Conservation (phyloP, 345 rosid genomes). For the Combretum micranthum region DNA sequence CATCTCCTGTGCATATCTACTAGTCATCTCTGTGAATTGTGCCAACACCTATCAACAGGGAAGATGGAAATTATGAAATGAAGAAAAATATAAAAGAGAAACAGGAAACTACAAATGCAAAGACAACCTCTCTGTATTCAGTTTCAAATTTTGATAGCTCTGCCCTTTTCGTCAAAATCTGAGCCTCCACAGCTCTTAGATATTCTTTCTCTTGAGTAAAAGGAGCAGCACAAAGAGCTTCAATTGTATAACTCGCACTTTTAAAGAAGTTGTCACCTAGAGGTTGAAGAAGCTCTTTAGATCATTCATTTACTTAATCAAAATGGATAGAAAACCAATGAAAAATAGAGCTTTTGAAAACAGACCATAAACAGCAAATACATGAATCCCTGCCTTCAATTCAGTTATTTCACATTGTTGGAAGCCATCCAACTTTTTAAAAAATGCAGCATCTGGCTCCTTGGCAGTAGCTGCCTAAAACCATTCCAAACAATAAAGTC, state of each 20-base stretch:
- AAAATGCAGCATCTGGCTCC: constrained; percentile 90
- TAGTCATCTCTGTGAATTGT: constrained; percentile 88
- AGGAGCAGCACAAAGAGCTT: constrained; percentile 77
- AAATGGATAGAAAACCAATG: constrained; percentile 3
- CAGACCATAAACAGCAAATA: constrained; percentile 94
- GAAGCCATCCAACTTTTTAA: constrained; percentile 88
- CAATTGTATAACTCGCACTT: constrained; percentile 79
- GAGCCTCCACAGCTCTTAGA: constrained; percentile 84
- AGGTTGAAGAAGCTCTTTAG: constrained; percentile 13
- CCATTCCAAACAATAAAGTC: neutral
- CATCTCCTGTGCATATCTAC: constrained; percentile 90
- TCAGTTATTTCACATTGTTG: constrained; percentile 92
- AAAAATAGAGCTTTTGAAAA: constrained; percentile 16
- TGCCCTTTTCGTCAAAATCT: constrained; percentile 72
- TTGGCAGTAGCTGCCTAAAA: constrained; percentile 70
- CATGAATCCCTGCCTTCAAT: constrained; percentile 82
- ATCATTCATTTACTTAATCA: constrained; percentile 5
- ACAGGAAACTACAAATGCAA: neutral
- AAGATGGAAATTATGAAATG: constrained; percentile 7
- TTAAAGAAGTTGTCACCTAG: constrained; percentile 95
- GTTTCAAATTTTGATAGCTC: constrained; percentile 87
- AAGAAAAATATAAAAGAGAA: constrained; percentile 2
- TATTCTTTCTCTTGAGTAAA: constrained; percentile 66
- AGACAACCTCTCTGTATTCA: constrained; percentile 80
- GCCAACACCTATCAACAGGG: constrained; percentile 50